Conservation (phyloP, 352 stramenopile genomes). For the Phytophthora hybrid region DNA sequence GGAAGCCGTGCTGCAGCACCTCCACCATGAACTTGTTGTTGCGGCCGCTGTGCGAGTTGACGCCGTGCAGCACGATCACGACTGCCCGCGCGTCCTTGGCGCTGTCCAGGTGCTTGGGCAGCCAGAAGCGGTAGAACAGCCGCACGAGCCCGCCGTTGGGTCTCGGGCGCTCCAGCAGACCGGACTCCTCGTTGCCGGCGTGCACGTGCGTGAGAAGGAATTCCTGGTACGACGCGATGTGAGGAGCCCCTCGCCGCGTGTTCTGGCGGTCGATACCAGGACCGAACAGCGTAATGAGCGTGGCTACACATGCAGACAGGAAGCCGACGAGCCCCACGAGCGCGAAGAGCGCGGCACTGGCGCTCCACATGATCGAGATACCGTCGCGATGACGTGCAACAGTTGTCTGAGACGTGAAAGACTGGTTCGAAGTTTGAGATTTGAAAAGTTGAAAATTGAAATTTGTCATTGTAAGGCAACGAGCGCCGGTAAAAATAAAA, state of each 20-base stretch:
- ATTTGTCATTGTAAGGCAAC: too few relatives aligned
- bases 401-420: too few relatives aligned
- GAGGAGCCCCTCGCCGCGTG: constrained; percentile 45
- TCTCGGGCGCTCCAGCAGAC: constrained; percentile 51
- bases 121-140: constrained; percentile 82
- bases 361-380: constrained; percentile 32
- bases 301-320: constrained; percentile 30
- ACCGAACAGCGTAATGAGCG: constrained; percentile 55
- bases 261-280: constrained; percentile 66
- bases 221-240: constrained; percentile 53
- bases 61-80: constrained; percentile 76
- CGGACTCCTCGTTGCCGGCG: constrained; percentile 58
- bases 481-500: too few relatives aligned
- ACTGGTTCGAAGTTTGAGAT: too few relatives aligned
- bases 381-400: not conserved
- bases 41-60: constrained; percentile 85
- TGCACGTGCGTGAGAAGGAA: constrained; percentile 65
- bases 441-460: too few relatives aligned
- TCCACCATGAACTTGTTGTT: constrained; percentile 82
- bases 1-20: constrained; percentile 66
- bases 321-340: constrained; percentile 25
- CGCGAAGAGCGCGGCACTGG: constrained; percentile 12
- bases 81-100: constrained; percentile 50
- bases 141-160: constrained; percentile 48
- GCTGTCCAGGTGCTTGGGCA: constrained; percentile 54